These are phyloP conservation scores for Boeremia exigua DNA, from an alignment of 2,329 filamentous ascomycete genomes.

Conservation along the genomic window DNA sequence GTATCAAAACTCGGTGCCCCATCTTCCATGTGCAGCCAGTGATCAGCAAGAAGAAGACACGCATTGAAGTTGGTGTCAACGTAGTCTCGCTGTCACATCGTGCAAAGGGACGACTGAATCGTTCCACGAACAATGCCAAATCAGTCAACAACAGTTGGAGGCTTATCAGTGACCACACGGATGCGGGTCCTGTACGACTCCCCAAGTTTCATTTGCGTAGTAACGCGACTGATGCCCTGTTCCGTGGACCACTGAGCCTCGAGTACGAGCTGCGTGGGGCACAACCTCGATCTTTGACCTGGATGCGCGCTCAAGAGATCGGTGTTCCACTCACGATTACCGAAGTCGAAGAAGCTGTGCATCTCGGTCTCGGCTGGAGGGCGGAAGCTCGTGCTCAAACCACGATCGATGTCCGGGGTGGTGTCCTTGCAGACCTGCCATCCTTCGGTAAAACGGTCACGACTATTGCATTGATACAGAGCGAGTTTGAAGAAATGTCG, in stretches of 20 bases:
- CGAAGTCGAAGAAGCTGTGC: slow-evolving; percentile 63
- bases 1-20: slow-evolving; percentile 55
- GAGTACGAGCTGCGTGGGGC: slow-evolving; percentile 54
- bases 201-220: slow-evolving; percentile 51
- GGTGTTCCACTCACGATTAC: slow-evolving; percentile 40
- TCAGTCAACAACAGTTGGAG: slow-evolving; percentile 51
- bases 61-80: slow-evolving; percentile 53
- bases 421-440: slow-evolving; percentile 68
- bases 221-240: slow-evolving; percentile 46
- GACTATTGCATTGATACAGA: slow-evolving; percentile 62
- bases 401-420: slow-evolving; percentile 58
- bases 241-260: slow-evolving; percentile 44
- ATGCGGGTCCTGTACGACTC: slow-evolving; percentile 42
- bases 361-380: slow-evolving; percentile 61
- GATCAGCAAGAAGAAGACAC: slow-evolving; percentile 29
- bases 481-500: slow-evolving; percentile 43
- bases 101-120: slow-evolving; percentile 44
- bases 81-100: slow-evolving; percentile 53
- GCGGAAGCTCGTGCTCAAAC: slow-evolving; percentile 61
- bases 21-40: slow-evolving; percentile 28
- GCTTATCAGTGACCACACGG: slow-evolving; percentile 54
- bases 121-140: background rate
- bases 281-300: slow-evolving; percentile 62
- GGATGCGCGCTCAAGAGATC: slow-evolving; percentile 65
- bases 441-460: slow-evolving; percentile 72